Evolutionary conservation across 352 stramenopile species (phyloP).

Genomic region (Pythium utonaiense): DNA sequence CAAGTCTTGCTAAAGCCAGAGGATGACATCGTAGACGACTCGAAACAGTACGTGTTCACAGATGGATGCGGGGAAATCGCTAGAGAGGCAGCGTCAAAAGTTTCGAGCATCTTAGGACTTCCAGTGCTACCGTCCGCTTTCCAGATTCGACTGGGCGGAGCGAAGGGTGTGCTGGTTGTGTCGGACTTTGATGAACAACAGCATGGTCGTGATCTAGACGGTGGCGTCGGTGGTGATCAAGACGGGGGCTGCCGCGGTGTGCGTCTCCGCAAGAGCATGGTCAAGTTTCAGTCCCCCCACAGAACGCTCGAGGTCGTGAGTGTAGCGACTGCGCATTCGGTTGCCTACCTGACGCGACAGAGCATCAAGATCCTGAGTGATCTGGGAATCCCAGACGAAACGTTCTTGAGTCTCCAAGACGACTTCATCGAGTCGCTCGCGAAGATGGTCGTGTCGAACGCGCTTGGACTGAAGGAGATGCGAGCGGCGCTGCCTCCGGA

Average conservation of each 20-base stretch:
- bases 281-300: conserved; percentile 61
- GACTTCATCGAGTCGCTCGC: conserved; percentile 56
- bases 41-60: conserved; percentile 44
- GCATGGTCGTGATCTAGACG: no score
- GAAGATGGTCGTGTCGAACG: conserved; percentile 48
- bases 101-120: conserved; percentile 41
- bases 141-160: conserved; percentile 68
- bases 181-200: conserved; percentile 30
- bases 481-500: conserved; percentile 10
- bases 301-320: conserved; percentile 70
- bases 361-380: conserved; percentile 71
- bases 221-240: neutral
- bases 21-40: conserved; percentile 41
- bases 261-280: conserved; percentile 63
- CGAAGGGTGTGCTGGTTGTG: conserved; percentile 73
- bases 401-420: conserved; percentile 72
- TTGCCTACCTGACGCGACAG: conserved; percentile 70
- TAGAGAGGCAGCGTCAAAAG: conserved; percentile 25
- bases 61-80: conserved; percentile 74
- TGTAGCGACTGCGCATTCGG: conserved; percentile 37
- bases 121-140: conserved; percentile 52
- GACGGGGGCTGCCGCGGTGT: neutral
- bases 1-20: conserved; percentile 39
- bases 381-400: conserved; percentile 49
- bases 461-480: conserved; percentile 37